Evolutionary conservation across 2,329 filamentous ascomycete genomes (phyloP).

Genomic region (Verticillium klebahnii): DNA sequence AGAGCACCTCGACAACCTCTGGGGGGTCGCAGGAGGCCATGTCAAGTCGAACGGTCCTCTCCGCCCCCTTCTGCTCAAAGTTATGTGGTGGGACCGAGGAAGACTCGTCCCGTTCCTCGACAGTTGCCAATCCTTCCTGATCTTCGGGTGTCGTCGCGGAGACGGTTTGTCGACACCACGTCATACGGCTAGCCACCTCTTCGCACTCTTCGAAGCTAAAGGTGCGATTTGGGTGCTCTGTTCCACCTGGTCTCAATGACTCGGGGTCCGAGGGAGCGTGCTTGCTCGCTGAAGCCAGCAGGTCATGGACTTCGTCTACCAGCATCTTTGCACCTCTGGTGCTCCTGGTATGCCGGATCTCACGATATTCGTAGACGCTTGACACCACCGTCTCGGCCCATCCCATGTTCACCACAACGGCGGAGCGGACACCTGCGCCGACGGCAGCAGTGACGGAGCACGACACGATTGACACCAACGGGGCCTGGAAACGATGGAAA

Average conservation of each 20-base stretch:
- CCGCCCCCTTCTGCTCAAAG: conserved; percentile 31
- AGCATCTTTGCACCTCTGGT: conserved; percentile 71
- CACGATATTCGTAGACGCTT: conserved; percentile 84
- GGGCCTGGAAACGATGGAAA: conserved; percentile 76
- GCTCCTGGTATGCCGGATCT: conserved; percentile 66
- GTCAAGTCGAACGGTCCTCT: conserved; percentile 2
- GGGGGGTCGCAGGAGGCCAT: conserved; percentile 44
- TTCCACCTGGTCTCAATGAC: neutral
- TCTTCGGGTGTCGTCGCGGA: conserved; percentile 16
- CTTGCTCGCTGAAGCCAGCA: conserved; percentile 43
- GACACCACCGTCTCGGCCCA: conserved; percentile 89
- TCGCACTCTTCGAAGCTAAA: conserved; percentile 73
- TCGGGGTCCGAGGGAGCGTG: conserved; percentile 12
- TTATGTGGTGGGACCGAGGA: conserved; percentile 16
- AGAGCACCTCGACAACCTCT: conserved; percentile 48
- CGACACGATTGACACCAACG: conserved; percentile 76
- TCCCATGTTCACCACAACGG: conserved; percentile 81
- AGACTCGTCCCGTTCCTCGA: conserved; percentile 53
- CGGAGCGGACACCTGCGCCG: conserved; percentile 80
- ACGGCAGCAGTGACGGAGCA: conserved; percentile 69
- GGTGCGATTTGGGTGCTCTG: neutral
- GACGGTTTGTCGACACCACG: conserved; percentile 60
- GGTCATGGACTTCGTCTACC: conserved; percentile 62
- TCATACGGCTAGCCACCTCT: conserved; percentile 68
- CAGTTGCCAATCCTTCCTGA: conserved; percentile 39